These are phyloP conservation scores for Penicillium sp. DNA, from an alignment of 2,329 filamentous ascomycete genomes.

Conservation along the genomic window DNA sequence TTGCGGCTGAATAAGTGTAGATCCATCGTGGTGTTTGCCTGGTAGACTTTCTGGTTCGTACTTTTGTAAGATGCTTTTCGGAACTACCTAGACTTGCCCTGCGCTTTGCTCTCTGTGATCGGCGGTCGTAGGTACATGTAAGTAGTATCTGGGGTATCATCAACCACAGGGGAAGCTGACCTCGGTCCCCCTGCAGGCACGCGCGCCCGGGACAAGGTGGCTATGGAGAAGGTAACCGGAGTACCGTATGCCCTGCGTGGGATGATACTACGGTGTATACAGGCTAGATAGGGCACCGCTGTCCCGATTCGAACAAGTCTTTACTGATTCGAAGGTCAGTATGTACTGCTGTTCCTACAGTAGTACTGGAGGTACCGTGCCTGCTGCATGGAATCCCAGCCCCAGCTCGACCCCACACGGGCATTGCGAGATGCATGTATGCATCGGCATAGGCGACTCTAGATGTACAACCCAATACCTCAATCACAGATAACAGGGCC, in stretches of 20 bases:
- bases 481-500: not conserved
- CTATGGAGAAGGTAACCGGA: not conserved
- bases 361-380: not conserved
- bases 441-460: not conserved
- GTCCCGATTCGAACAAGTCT: not conserved
- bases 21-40: not conserved
- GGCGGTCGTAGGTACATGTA: not conserved
- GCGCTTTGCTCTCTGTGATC: not conserved
- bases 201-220: not conserved
- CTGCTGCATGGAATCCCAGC: not conserved
- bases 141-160: not conserved
- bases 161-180: not conserved
- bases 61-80: not conserved
- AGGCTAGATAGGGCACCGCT: not conserved
- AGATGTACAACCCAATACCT: not conserved
- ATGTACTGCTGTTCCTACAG: not conserved
- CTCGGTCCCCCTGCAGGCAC: not conserved
- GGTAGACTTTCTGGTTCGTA: not conserved
- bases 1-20: not conserved
- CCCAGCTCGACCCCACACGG: too few relatives aligned
- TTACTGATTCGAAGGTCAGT: not conserved
- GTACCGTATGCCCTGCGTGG: not conserved
- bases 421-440: not conserved
- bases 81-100: not conserved
- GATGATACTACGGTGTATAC: not conserved